Evolutionary conservation across 805 yeast genomes (phyloP), one percentile per base, ranked within the genome.

Genomic region (Kodamaea hsintzibuensis): DNA sequence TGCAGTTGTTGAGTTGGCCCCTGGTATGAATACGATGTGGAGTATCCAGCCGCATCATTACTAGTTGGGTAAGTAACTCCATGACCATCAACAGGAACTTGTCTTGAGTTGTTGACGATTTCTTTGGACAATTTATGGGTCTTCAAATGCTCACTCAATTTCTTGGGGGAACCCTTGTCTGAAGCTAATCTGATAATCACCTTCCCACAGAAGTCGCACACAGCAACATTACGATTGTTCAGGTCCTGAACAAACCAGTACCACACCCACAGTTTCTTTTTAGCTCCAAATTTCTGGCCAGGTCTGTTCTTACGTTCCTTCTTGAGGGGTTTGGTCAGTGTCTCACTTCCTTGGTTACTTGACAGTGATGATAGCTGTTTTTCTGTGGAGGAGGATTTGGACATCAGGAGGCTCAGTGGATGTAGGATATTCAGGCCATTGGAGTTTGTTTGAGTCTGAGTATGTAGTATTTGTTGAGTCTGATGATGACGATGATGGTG

Each of bases 251-350:
- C 72, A 60, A 82, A 82, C 86, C 86, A 82, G 17, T 76, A 66
- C 86, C 86, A 82, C 12, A 82, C 85, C 86, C 86, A 82, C 33
- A 83, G 80, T 58, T 76, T 78, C 73, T 82, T 82, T 60, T 81
- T 82, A 14, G 86, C 86, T 14, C 86, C 86, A 55, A 80, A 81
- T 59, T 76, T 78, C 58, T 78, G 83, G 7, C 84, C 84, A 1
- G 84, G 84, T 50, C 80, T 70, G 60, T 79, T 80, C 17, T 67
- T 68, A 18, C 77, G 67, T 48, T 68, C 74, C 42, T 63, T 62
- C 55, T 67, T 69, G 50, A 44, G 45, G 13, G 44, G 49, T 17
- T 37, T 10, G 33, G 13, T 40, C 51, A 13, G 44, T 22, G 39
- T 44, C 33, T 38, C 13, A 13, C 44, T 40, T 6, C 33, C 33